A percentile compares a stretch with the other conserved stretches of the same genome.
These are phyloP conservation scores for Diaporthe sp. DNA, from an alignment of 2,329 filamentous ascomycete species.

Conservation along the genomic window DNA sequence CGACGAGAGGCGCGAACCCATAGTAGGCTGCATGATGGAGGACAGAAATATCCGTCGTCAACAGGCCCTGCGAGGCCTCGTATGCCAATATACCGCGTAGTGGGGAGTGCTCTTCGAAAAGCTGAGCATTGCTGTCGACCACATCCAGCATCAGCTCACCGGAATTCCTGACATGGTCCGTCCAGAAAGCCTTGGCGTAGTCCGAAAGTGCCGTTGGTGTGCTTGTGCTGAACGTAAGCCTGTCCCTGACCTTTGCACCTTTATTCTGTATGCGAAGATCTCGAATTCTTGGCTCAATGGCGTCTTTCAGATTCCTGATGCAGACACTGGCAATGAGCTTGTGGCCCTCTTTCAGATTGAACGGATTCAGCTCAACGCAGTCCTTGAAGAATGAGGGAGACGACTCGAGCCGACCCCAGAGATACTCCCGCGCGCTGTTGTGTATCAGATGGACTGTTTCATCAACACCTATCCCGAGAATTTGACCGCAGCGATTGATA, in stretches of 20 bases:
- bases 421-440: not conserved
- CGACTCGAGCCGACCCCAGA: not conserved
- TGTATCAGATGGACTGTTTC: not conserved
- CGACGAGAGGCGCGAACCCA: not conserved
- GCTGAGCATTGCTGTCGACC: not conserved
- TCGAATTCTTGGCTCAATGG: not conserved
- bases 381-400: constrained; percentile 11
- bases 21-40: not conserved
- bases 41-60: not conserved
- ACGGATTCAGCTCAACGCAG: constrained; percentile 7
- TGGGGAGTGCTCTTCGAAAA: not conserved
- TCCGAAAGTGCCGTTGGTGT: not conserved
- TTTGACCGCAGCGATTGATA: not conserved
- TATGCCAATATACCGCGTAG: not conserved
- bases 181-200: not conserved
- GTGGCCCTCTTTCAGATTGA: not conserved
- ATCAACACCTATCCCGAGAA: not conserved
- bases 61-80: not conserved
- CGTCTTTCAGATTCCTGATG: not conserved
- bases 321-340: not conserved
- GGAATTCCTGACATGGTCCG: not conserved
- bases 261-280: not conserved
- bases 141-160: not conserved
- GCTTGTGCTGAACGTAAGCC: fast-evolving
- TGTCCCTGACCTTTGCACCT: no score